Conservation (phyloP, 148 eudicot genomes). For the Pharnaceum exiguum region DNA sequence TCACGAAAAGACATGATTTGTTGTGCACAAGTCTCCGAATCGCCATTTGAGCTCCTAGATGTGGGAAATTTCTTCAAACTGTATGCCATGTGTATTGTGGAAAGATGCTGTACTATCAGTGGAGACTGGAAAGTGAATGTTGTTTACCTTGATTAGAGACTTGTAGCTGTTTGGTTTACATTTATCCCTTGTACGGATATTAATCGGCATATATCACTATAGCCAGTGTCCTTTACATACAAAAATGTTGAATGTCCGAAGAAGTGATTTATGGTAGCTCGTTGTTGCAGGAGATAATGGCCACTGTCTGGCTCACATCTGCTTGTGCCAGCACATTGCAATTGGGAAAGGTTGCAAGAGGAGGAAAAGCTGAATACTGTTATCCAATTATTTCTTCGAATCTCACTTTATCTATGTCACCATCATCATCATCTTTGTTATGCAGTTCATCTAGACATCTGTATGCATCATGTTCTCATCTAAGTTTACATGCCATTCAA, state of each 20-base stretch:
- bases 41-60: too few species aligned
- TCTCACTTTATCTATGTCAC: not conserved
- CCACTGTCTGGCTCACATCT: slow-evolving; percentile 6
- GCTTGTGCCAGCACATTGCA: slow-evolving; percentile 10
- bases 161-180: too few species aligned
- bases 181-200: too few species aligned
- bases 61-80: too few species aligned
- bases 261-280: not conserved
- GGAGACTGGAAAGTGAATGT: too few species aligned
- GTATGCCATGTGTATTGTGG: too few species aligned
- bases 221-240: not conserved
- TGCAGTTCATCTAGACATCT: not conserved
- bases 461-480: not conserved
- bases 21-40: too few species aligned
- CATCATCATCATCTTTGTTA: not conserved
- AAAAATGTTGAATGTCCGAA: not conserved
- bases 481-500: not conserved
- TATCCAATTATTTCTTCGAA: slow-evolving; percentile 1
- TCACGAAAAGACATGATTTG: too few species aligned
- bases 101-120: too few species aligned
- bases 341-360: not conserved
- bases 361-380: not conserved
- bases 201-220: too few species aligned
- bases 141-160: too few species aligned
- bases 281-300: slow-evolving; percentile 9